Base-by-base conservation (phyloP, 1,139 yeast genomes). In the Geotrichum carabidarum region DNA sequence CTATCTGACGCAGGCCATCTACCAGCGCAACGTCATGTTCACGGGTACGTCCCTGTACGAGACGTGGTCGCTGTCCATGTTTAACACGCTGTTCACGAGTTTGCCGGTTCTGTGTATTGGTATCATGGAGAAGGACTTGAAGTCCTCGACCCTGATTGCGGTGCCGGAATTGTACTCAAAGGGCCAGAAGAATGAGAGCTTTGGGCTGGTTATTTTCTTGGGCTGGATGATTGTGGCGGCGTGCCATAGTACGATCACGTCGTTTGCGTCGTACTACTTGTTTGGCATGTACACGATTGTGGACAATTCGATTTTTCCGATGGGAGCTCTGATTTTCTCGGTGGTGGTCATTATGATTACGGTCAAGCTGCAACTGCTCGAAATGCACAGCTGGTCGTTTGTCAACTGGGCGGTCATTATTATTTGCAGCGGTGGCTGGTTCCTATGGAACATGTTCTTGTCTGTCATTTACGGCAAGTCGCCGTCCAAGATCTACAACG, bases 61-160 rank as follows among this genome's bases (percentile, higher is more conserved):
- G 68, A 84, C 91, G 51, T 91, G 98, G 97, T 91, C 98, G 0
- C 76, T 93, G 59, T 87, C 98, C 0, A 90, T 94, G 97, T 94
- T 87, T 73, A 94, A 93, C 68, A 93, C 99, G 0, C 76, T 94
- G 60, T 94, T 94, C 72, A 93, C 99, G 0, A 88, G 97, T 0
- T 74, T 94, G 51, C 93, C 97, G 0, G 99, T 93, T 1, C 68
- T 93, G 48, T 87, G 95, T 64, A 76, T 94, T 53, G 99, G 99
- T n/a, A 87, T 91, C 81, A 86, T 93, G 71, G 97, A 93, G 64
- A 86, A 85, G 66, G 99, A 94, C 66, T 75, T 94, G 67, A 78
- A 83, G 54, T 95, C 98, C 0, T 81, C 95, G 1, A 93, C 99
- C 0, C 75, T 93, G 54, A 70, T 93, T 54, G 95, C 98, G 0